Evolutionary conservation across 306 rosid genomes (phyloP), one percentile per base, ranked within the genome.

Genomic region (Malus orientalis): DNA sequence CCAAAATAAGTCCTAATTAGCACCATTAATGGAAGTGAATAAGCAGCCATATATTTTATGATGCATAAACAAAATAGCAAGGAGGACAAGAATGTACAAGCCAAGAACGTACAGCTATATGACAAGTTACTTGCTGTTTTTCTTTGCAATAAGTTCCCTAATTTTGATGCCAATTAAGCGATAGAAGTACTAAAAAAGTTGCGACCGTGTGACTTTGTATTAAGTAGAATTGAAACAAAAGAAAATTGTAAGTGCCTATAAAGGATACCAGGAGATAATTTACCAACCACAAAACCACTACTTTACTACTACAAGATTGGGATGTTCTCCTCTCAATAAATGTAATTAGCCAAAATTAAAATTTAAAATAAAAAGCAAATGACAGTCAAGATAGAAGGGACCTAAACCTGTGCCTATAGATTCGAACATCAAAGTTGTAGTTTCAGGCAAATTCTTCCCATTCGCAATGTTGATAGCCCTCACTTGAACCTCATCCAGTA

Each of bases 371-470:
- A n/a, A 74, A 42, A 42, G 51, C 16, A 65, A 70, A 33, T 67
- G 63, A 69, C 80, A 79, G 75, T 71, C 44, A 44, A 77, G 69
- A 70, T 25, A 38, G 54, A 53, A 44, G 58, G 68, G 33, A 60
- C 59, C 74, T n/a, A 27, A 47, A 93, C 97, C 98, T 92, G 97
- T 95, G 78, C 98, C 98, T 74, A 90, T 86, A 80, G 90, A 88
- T 87, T 95, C 98, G 82, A 90, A 92, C 96, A 95, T 86, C 74
- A 95, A 84, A 58, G 97, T 95, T 69, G 98, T 97, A 80, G 47
- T 78, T 77, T 89, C 97, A 62, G 93, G 89, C 59, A 89, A 84
- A 78, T 73, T 86, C 86, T 90, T 95, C 84, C 97, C 98, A 82
- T 92, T 92, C 33, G 98, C 97, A 83, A 85, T 53, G 80, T 92